Evolutionary conservation across 805 yeast genomes (phyloP).

Genomic region (Nakazawaea sp.): DNA sequence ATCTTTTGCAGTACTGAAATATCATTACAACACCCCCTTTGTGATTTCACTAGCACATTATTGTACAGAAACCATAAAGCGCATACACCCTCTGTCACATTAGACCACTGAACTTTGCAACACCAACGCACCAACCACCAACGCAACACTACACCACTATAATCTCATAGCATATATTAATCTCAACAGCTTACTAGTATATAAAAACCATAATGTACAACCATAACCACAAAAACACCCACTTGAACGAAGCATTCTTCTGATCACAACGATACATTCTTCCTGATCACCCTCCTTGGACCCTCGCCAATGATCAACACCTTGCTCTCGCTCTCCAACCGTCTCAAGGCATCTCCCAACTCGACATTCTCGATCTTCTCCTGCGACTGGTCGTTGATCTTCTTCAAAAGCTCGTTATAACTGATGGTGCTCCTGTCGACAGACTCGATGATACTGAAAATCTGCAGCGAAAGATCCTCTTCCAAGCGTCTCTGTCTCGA

Average conservation of each 20-base stretch:
- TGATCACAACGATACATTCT: slow-evolving; percentile 3
- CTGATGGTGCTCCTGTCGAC: slow-evolving; percentile 41
- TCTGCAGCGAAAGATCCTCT: slow-evolving; percentile 62
- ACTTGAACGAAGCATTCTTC: neutral
- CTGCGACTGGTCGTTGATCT: slow-evolving; percentile 59
- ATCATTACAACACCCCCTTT: no score
- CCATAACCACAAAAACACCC: no score
- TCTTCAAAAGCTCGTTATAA: slow-evolving; percentile 51
- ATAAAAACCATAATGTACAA: no score
- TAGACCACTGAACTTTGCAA: no score
- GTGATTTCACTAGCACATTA: no score
- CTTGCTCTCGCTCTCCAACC: slow-evolving; percentile 67
- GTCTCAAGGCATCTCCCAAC: slow-evolving; percentile 56
- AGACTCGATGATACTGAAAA: slow-evolving; percentile 47
- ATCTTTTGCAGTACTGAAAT: no score
- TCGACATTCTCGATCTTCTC: slow-evolving; percentile 66
- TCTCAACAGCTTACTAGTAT: no score
- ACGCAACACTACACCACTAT: neutral
- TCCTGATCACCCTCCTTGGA: slow-evolving; percentile 49
- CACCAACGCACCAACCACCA: neutral
- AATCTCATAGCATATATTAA: neutral
- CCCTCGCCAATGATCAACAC: slow-evolving; percentile 68
- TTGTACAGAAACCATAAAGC: no score
- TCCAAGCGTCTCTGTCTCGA: slow-evolving; percentile 74
- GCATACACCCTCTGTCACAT: no score